Percentiles rank a stretch among this genome's conserved stretches.
phyloP scores from a whole-genome alignment of 805 yeast species.

The Starmerella potacharoeniae region DNA sequence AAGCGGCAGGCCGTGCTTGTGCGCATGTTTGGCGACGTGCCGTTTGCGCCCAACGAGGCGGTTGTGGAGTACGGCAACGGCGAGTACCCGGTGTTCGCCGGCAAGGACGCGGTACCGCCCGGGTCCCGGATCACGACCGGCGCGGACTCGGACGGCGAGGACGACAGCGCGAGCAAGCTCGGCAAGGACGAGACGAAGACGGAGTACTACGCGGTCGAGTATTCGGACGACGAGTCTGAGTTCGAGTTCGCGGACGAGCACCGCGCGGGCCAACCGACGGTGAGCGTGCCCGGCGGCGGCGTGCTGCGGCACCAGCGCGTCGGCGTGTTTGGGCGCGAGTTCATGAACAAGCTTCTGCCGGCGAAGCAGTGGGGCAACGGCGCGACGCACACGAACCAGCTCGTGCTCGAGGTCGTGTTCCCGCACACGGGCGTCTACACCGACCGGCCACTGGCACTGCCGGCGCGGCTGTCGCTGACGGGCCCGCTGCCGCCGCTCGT shows the following conservation, averaged over 20 bases:
- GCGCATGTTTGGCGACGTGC: constrained; percentile 4
- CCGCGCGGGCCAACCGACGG: background rate
- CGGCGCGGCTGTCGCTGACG: background rate
- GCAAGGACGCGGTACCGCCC: background rate
- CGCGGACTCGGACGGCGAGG: background rate
- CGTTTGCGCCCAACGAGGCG: background rate
- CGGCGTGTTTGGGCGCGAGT: constrained; percentile 2
- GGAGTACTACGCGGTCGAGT: background rate
- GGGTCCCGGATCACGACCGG: background rate
- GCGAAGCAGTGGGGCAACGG: background rate
- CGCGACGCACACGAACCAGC: background rate
- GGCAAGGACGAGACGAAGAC: background rate
- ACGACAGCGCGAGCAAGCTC: background rate
- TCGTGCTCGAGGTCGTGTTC: constrained; percentile 4
- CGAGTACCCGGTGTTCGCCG: background rate
- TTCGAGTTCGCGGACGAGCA: background rate
- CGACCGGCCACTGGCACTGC: constrained; percentile 7
- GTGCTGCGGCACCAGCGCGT: constrained; percentile 4
- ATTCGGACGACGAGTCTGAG: background rate
- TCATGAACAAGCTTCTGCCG: background rate
- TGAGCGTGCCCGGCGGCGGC: background rate
- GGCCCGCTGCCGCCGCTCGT: constrained; percentile 11
- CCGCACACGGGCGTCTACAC: constrained; percentile 12
- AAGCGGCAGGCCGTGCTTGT: background rate
- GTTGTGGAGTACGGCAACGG: constrained; percentile 6